These are phyloP conservation scores for Coemansia sp. DNA, from an alignment of 192 early-diverging fungal genomes.

Conservation along the genomic window DNA sequence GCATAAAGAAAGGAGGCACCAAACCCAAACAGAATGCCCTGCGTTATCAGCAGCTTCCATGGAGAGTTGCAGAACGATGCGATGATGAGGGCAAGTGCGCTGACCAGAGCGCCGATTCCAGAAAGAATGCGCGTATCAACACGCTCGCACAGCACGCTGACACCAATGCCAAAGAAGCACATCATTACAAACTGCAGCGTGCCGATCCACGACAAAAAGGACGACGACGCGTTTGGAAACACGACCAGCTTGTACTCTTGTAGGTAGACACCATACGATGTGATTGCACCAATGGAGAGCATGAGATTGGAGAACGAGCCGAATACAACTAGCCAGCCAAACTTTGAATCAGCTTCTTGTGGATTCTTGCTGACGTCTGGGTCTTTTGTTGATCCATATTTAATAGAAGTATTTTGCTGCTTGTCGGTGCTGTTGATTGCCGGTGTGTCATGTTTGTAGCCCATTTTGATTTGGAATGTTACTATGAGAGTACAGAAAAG, in stretches of 20 bases:
- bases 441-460: too few species aligned
- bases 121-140: slow-evolving; percentile 52
- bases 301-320: slow-evolving; percentile 51
- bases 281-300: slow-evolving; percentile 53
- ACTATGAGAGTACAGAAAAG: too few species aligned
- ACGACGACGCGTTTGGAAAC: slow-evolving; percentile 40
- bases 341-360: too few species aligned
- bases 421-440: too few species aligned
- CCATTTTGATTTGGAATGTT: too few species aligned
- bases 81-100: slow-evolving; percentile 46
- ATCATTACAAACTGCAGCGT: slow-evolving; percentile 53
- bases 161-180: slow-evolving; percentile 44
- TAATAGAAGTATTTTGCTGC: too few species aligned
- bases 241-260: slow-evolving; percentile 31
- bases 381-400: too few species aligned
- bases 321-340: slow-evolving; percentile 37
- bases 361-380: too few species aligned
- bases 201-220: slow-evolving; percentile 54
- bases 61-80: slow-evolving; percentile 57
- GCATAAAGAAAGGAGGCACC: slow-evolving; percentile 55
- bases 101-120: slow-evolving; percentile 51
- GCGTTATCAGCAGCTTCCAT: slow-evolving; percentile 64
- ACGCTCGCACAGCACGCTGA: slow-evolving; percentile 55
- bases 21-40: slow-evolving; percentile 59
- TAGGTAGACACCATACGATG: slow-evolving; percentile 55